phyloP scores from a whole-genome alignment of 768 basidiomycete genomes.

The Terana coerulea region DNA sequence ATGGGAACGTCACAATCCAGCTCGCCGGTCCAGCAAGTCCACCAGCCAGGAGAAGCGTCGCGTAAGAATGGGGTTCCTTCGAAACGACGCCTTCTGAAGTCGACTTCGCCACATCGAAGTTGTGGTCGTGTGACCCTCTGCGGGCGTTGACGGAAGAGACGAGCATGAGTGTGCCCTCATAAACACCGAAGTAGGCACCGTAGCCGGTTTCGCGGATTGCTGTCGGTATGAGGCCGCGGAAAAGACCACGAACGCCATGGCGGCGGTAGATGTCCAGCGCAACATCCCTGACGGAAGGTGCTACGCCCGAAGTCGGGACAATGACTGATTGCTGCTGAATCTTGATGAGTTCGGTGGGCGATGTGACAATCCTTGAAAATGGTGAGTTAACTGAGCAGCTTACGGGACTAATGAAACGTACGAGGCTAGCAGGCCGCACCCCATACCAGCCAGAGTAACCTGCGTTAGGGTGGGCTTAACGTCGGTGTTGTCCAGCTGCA shows the following conservation, averaged over 20 bases:
- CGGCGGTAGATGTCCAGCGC: constrained; percentile 49
- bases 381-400: not conserved
- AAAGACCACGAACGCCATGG: constrained; percentile 64
- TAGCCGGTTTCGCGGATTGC: constrained; percentile 71
- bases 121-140: constrained; percentile 6
- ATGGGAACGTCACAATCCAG: constrained; percentile 81
- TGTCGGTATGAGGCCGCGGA: constrained; percentile 61
- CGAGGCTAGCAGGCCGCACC: constrained; percentile 78
- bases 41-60: constrained; percentile 65
- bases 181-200: constrained; percentile 77
- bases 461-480: constrained; percentile 63
- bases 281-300: constrained; percentile 41
- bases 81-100: constrained; percentile 40
- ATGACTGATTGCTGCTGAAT: constrained; percentile 68
- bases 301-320: constrained; percentile 9
- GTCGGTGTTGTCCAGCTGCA: constrained; percentile 48
- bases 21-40: constrained; percentile 73
- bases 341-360: constrained; percentile 86
- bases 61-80: constrained; percentile 40
- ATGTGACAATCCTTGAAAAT: constrained; percentile 57
- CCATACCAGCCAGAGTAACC: constrained; percentile 73
- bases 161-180: constrained; percentile 59
- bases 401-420: constrained; percentile 35
- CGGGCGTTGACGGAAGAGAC: constrained; percentile 28
- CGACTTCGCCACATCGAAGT: constrained; percentile 17